These are phyloP conservation scores for Punctularia strigosozonata DNA, from an alignment of 768 basidiomycete species.

Conservation along the genomic window DNA sequence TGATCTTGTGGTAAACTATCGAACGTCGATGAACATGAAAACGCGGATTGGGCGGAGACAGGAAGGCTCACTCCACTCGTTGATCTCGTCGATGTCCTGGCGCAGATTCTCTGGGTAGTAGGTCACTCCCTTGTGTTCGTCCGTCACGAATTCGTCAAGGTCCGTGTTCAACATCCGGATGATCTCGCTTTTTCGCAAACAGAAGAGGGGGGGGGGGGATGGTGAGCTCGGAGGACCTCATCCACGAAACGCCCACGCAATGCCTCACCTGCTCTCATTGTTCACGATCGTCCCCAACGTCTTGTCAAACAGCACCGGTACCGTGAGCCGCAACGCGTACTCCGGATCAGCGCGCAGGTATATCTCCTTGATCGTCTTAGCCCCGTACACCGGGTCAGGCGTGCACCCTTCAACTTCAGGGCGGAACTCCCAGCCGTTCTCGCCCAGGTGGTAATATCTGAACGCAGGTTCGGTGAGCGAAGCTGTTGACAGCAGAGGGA, in stretches of 20 bases:
- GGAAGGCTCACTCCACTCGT: conserved; percentile 66
- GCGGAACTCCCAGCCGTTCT: conserved; percentile 83
- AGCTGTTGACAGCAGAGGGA: background rate
- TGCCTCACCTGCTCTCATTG: conserved; percentile 91
- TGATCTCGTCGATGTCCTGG: conserved; percentile 71
- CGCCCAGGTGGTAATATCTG: conserved; percentile 77
- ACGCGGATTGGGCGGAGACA: background rate
- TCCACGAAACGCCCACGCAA: no score
- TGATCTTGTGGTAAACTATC: background rate
- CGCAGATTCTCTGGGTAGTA: conserved; percentile 69
- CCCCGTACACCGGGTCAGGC: conserved; percentile 63
- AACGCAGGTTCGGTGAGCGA: background rate
- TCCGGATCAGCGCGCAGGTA: conserved; percentile 68
- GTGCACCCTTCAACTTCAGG: conserved; percentile 63
- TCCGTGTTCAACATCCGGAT: conserved; percentile 86
- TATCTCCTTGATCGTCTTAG: conserved; percentile 70
- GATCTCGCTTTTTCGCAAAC: no score
- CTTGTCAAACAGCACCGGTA: conserved; percentile 91
- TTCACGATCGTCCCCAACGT: conserved; percentile 81
- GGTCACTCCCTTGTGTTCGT: conserved; percentile 54
- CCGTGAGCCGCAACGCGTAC: conserved; percentile 66
- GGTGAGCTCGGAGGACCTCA: no score
- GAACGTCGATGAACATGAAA: background rate
- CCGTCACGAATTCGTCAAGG: conserved; percentile 64
- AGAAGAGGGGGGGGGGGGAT: no score